Evolutionary conservation across 768 basidiomycete genomes (phyloP).

Genomic region (Russula sp.): DNA sequence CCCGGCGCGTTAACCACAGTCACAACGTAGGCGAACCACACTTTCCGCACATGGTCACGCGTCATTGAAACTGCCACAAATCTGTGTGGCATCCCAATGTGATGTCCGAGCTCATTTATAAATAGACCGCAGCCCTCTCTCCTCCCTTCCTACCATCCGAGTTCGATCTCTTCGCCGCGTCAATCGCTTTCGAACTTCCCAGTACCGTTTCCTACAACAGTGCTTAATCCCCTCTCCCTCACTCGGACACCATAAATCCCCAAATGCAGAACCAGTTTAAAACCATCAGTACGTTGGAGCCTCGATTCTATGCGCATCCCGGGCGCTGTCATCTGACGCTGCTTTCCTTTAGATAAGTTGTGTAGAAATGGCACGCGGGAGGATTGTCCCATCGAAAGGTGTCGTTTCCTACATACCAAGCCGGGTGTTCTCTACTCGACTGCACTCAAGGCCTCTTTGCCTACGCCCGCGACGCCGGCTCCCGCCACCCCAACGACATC

Average conservation of each 20-base stretch:
- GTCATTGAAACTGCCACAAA: neutral
- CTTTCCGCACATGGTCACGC: neutral
- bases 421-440: neutral
- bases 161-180: neutral
- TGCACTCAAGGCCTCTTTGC: neutral
- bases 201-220: neutral
- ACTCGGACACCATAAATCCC: neutral
- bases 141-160: neutral
- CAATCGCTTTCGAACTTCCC: neutral
- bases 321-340: neutral
- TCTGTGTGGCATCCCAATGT: neutral
- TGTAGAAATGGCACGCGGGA: constrained; percentile 9
- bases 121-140: neutral
- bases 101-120: neutral
- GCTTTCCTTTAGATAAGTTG: neutral
- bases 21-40: neutral
- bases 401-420: neutral
- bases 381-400: constrained; percentile 1
- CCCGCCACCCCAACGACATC: too few relatives aligned
- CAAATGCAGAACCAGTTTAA: constrained; percentile 9
- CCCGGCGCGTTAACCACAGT: neutral
- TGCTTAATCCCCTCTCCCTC: neutral
- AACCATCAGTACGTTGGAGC: neutral
- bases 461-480: neutral
- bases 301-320: neutral